Evolutionary conservation across 2,329 filamentous ascomycete species (phyloP).

Genomic region (Talaromyces piceae): DNA sequence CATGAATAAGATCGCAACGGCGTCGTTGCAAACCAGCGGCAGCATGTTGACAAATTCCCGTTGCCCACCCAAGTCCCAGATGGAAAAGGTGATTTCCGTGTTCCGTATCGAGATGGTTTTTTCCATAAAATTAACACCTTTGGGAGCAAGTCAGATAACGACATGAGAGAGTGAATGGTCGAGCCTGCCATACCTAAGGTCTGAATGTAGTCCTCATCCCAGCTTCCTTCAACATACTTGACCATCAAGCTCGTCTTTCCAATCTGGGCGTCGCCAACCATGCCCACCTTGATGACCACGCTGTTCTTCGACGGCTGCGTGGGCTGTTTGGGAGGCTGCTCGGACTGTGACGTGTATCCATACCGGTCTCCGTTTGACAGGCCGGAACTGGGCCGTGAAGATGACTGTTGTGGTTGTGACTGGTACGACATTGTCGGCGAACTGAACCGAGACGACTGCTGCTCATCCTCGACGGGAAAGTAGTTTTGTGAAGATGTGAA

Average conservation of each 20-base stretch:
- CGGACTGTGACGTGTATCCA: conserved; percentile 42
- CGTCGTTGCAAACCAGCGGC: conserved; percentile 97
- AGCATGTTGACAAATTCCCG: conserved; percentile 99
- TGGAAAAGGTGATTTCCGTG: conserved; percentile 98
- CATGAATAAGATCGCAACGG: conserved; percentile 98
- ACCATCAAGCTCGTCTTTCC: conserved; percentile 99
- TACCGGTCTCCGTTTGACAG: conserved; percentile 41
- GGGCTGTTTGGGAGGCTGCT: conserved; percentile 39
- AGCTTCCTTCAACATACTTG: conserved; percentile 98
- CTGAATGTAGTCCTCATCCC: conserved; percentile 99
- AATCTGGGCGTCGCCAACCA: conserved; percentile 98
- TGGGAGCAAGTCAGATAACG: conserved; percentile 11
- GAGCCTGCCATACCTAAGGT: conserved; percentile 69
- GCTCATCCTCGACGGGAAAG: conserved; percentile 39
- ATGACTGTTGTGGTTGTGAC: conserved; percentile 29
- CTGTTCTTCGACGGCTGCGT: conserved; percentile 44
- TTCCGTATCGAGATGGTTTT: conserved; percentile 99
- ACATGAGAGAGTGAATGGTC: background rate
- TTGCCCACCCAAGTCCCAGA: conserved; percentile 97
- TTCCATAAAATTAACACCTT: conserved; percentile 98
- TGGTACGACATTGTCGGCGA: conserved; percentile 37
- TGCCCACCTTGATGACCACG: conserved; percentile 98
- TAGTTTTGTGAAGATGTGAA: conserved; percentile 33
- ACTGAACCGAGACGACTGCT: conserved; percentile 37
- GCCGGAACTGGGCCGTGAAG: conserved; percentile 44